Percentiles rank a stretch among this genome's conserved stretches.
phyloP scores from a whole-genome alignment of 768 basidiomycete genomes.

The Pholiota microspora region DNA sequence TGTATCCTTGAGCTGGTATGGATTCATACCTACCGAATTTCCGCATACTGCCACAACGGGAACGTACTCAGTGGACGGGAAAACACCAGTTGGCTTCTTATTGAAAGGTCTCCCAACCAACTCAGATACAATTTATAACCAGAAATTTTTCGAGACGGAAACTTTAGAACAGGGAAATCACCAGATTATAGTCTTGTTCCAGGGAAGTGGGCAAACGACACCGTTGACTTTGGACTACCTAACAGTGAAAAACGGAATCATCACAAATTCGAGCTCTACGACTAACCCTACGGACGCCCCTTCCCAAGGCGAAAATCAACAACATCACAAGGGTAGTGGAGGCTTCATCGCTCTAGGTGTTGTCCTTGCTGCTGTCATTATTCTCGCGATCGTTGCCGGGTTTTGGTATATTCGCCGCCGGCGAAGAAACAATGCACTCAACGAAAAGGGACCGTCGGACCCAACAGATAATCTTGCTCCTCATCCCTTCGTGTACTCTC shows the following conservation, averaged over 20 bases:
- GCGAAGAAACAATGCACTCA: not conserved
- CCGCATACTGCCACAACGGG: slow-evolving; percentile 17
- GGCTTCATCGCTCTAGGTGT: slow-evolving; percentile 22
- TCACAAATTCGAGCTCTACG: not conserved
- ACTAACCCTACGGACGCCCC: not conserved
- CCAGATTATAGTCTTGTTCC: slow-evolving; percentile 20
- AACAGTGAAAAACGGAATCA: slow-evolving; percentile 20
- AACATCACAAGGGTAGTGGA: slow-evolving; percentile 3
- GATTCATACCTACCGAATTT: slow-evolving; percentile 18
- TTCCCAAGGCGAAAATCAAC: not conserved
- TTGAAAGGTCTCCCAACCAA: slow-evolving; percentile 18
- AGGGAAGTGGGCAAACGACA: slow-evolving; percentile 18
- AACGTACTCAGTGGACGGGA: slow-evolving; percentile 22
- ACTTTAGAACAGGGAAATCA: slow-evolving; percentile 19
- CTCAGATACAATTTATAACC: slow-evolving; percentile 17
- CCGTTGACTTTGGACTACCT: slow-evolving; percentile 27
- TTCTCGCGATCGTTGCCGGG: slow-evolving; percentile 9
- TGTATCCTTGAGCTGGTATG: slow-evolving; percentile 24
- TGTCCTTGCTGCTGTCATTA: slow-evolving; percentile 18
- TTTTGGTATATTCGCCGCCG: slow-evolving; percentile 17
- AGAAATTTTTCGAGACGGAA: slow-evolving; percentile 25
- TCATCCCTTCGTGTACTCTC: slow-evolving; percentile 1
- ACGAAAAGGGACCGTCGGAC: not conserved
- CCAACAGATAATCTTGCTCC: not conserved
- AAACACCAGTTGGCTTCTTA: slow-evolving; percentile 15